phyloP scores from a whole-genome alignment of 2,329 filamentous ascomycete genomes.

The Fusarium sp. region DNA sequence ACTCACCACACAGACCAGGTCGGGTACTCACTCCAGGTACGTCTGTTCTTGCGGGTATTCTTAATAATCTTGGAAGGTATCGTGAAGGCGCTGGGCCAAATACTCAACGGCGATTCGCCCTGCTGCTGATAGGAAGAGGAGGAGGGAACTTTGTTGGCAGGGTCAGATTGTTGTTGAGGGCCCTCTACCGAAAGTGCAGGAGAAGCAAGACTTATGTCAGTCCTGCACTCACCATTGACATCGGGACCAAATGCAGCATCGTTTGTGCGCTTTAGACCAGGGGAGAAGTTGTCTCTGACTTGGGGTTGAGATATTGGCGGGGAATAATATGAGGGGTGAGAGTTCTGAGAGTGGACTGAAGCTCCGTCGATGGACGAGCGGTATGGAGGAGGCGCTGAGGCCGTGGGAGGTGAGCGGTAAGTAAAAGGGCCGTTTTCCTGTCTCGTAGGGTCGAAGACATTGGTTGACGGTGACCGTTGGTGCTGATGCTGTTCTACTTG shows the following conservation, averaged over 20 bases:
- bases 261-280: constrained; percentile 21
- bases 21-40: constrained; percentile 54
- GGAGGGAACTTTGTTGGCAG: constrained; percentile 5
- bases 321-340: constrained; percentile 27
- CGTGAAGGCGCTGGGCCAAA: constrained; percentile 51
- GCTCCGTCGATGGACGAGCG: constrained; percentile 26
- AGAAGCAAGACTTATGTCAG: constrained; percentile 29
- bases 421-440: constrained; percentile 9
- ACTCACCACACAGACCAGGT: rapidly evolving
- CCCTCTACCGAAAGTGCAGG: constrained; percentile 36
- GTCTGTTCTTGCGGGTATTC: constrained; percentile 49
- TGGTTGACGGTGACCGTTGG: constrained; percentile 24
- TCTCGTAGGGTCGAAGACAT: constrained; percentile 1
- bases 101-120: constrained; percentile 36
- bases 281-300: constrained; percentile 4
- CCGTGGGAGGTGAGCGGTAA: constrained; percentile 28
- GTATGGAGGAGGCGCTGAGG: constrained; percentile 35
- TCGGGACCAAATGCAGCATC: constrained; percentile 32
- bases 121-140: constrained; percentile 16
- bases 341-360: constrained; percentile 12
- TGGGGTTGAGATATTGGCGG: constrained; percentile 23
- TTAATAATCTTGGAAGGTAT: constrained; percentile 49
- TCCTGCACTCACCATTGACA: constrained; percentile 31
- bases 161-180: constrained; percentile 28
- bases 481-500: constrained; percentile 37